A percentile compares a stretch with the other conserved stretches of the same genome.
Conservation (phyloP, 352 stramenopile genomes). For the Globisporangium cylindrosporum region DNA sequence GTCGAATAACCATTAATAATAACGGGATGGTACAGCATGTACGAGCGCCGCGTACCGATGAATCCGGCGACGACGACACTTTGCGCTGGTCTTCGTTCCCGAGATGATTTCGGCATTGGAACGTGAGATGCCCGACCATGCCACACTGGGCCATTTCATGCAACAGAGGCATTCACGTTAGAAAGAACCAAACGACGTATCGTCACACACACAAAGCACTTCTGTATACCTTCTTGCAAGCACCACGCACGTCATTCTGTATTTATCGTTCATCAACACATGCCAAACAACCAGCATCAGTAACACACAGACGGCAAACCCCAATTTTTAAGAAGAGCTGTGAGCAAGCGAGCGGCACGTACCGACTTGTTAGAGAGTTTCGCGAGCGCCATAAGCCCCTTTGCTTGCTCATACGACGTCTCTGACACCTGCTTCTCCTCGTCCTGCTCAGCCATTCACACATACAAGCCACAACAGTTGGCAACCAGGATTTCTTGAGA, state of each 20-base stretch:
- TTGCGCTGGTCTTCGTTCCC: slow-evolving; percentile 39
- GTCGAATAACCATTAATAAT: background rate
- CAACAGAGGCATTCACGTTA: background rate
- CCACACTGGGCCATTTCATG: slow-evolving; percentile 46
- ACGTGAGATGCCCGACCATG: slow-evolving; percentile 90
- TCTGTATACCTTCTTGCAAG: slow-evolving; percentile 80
- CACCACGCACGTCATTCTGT: slow-evolving; percentile 71
- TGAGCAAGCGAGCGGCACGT: background rate
- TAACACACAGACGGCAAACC: no score
- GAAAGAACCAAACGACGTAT: background rate
- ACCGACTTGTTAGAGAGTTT: slow-evolving; percentile 94
- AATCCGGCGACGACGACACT: slow-evolving; percentile 29
- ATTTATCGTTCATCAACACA: background rate
- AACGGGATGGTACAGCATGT: background rate
- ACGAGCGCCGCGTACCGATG: background rate
- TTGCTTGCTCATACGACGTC: slow-evolving; percentile 85
- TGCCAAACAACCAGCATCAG: slow-evolving; percentile 2
- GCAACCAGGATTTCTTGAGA: background rate
- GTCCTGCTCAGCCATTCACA: slow-evolving; percentile 23
- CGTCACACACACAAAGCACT: background rate
- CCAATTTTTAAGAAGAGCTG: background rate
- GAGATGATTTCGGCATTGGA: slow-evolving; percentile 88
- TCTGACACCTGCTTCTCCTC: slow-evolving; percentile 61
- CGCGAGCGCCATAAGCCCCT: slow-evolving; percentile 92
- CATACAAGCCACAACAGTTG: background rate